phyloP scores from a whole-genome alignment of 2,329 filamentous ascomycete species.

The Penicillium decumbens region DNA sequence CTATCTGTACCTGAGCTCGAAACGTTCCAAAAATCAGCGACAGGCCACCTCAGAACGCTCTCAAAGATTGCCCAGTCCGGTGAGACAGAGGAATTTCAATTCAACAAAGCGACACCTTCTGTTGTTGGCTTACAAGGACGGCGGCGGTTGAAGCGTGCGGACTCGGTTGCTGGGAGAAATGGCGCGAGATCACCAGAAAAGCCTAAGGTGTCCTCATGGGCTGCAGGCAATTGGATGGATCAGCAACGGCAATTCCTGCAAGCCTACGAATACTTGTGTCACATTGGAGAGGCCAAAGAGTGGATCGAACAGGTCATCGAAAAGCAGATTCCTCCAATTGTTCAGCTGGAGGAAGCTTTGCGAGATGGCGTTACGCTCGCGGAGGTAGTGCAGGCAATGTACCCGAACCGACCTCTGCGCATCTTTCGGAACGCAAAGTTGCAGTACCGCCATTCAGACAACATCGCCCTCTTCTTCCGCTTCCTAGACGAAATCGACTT shows the following conservation, averaged over 20 bases:
- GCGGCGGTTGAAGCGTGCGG: conserved; percentile 70
- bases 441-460: conserved; percentile 94
- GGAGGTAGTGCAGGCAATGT: conserved; percentile 84
- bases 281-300: conserved; percentile 97
- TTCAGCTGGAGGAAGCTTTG: conserved; percentile 87
- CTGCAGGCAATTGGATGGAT: conserved; percentile 95
- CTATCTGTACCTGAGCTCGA: conserved; percentile 69
- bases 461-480: conserved; percentile 92
- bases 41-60: conserved; percentile 79
- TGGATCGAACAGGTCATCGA: conserved; percentile 95
- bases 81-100: conserved; percentile 72
- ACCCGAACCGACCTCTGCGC: conserved; percentile 67
- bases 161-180: conserved; percentile 51
- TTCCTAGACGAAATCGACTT: conserved; percentile 88
- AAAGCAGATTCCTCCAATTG: conserved; percentile 79
- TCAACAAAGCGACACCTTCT: conserved; percentile 73
- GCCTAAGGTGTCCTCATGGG: conserved; percentile 64
- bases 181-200: conserved; percentile 40
- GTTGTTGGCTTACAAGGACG: conserved; percentile 84
- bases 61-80: conserved; percentile 75
- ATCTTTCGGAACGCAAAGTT: conserved; percentile 83
- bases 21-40: conserved; percentile 80
- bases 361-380: conserved; percentile 91
- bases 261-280: conserved; percentile 97
- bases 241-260: conserved; percentile 94